Percentiles rank a stretch among this genome's conserved stretches.
Evolutionary conservation across 306 rosid species (phyloP).

Genomic region (Corylus americana): DNA sequence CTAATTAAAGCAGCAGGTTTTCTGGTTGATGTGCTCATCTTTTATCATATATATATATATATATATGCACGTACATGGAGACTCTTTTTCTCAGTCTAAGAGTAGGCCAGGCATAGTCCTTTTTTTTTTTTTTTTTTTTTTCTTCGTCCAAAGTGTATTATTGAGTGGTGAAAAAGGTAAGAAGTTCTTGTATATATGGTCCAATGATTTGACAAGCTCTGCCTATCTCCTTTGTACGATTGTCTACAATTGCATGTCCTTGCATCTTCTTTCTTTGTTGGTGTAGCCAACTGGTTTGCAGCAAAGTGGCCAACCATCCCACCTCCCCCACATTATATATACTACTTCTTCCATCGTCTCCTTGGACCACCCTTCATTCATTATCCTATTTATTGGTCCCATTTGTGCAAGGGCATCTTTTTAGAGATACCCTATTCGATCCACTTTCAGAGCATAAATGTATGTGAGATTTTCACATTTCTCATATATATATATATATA

Average conservation of each 20-base stretch:
- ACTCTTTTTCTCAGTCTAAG: conserved; percentile 9
- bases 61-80: conserved; percentile 12
- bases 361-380: conserved; percentile 30
- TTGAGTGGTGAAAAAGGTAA: conserved; percentile 35
- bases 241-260: conserved; percentile 41
- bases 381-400: conserved; percentile 30
- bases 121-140: conserved; percentile 19
- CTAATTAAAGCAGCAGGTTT: too few relatives aligned
- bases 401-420: too few relatives aligned
- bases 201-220: conserved; percentile 40
- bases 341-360: conserved; percentile 15
- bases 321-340: not conserved
- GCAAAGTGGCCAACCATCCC: conserved; percentile 30
- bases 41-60: not conserved
- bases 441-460: too few relatives aligned
- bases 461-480: too few relatives aligned
- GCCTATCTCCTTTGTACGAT: conserved; percentile 32
- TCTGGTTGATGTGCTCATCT: not conserved
- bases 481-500: too few relatives aligned
- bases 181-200: conserved; percentile 18
- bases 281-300: conserved; percentile 42
- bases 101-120: conserved; percentile 33
- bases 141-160: conserved; percentile 42
- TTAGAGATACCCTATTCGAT: too few relatives aligned
- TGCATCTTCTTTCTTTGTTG: conserved; percentile 25